phyloP scores from a whole-genome alignment of 257 asterid genomes.

The Salvia miltiorrhiza region DNA sequence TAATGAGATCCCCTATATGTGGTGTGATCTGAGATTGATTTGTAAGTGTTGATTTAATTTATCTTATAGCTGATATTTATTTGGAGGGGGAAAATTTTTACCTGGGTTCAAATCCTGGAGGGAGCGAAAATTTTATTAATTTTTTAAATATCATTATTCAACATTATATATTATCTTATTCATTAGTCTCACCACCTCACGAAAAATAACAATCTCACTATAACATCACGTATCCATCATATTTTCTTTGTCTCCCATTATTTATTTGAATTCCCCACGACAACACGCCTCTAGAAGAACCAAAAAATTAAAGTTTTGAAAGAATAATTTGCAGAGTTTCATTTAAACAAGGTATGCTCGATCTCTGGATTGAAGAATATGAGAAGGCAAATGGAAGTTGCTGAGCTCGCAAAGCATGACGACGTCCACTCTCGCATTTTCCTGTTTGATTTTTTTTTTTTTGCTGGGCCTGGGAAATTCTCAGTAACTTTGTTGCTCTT shows the following conservation, averaged over 20 bases:
- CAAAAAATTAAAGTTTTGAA: neutral
- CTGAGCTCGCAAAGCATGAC: conserved; percentile 39
- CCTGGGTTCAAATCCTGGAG: no score
- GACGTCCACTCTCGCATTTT: conserved; percentile 53
- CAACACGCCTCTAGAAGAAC: conserved; percentile 11
- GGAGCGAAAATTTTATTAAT: no score
- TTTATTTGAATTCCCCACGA: conserved; percentile 30
- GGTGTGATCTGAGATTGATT: no score
- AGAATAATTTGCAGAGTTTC: neutral
- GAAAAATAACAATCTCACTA: no score
- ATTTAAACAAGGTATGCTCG: conserved; percentile 46
- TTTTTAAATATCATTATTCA: no score
- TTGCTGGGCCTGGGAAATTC: conserved; percentile 93
- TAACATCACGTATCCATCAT: no score
- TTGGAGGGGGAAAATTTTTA: no score
- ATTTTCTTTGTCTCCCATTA: conserved; percentile 7
- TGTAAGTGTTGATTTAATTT: no score
- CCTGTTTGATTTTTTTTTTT: conserved; percentile 70
- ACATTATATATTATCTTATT: no score
- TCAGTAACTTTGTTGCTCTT: conserved; percentile 87
- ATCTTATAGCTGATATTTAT: no score
- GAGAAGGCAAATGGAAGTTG: conserved; percentile 44
- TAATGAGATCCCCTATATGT: no score
- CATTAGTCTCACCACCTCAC: no score
- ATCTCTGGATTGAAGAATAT: conserved; percentile 26